Evolutionary conservation across 2,329 filamentous ascomycete genomes (phyloP), one percentile per base, ranked within the genome.

Genomic region (Cladosporium sp.): DNA sequence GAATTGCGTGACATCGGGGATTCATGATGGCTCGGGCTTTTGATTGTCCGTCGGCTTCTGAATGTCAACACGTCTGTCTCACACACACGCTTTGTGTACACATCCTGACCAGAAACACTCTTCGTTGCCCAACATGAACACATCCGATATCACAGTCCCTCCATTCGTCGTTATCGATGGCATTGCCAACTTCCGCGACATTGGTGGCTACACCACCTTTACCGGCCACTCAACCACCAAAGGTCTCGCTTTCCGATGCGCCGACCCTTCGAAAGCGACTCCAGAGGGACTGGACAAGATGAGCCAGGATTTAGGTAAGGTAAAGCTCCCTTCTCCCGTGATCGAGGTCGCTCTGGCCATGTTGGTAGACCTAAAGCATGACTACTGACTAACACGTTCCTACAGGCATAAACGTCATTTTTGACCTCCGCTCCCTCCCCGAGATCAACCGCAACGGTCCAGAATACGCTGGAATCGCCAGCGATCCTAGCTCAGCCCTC

Each of bases 101-200:
- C 7, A 43, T 43, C 36, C 28, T 13, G n/a, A 32, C 25, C 51
- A 54, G 26, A 32, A 54, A 21, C 26, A 21, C 51, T 23, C 2
- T 18, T 32, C 28, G 10, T n/a, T 18, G 43, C 60, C 63, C 25
- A 39, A 14, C 25, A 70, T 69, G 68, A 18, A 63, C 36, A 53
- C 62, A 39, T 13, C 39, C 36, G 21, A 54, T 25, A 58, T 70
- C 8, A 70, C 68, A 18, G 71, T 70, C 8, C 75, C 77, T 7
- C 73, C 79, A 18, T 79, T 76, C 70, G 64, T 76, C 36, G 66
- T 72, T 62, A 79, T 89, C 36, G 78, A 82, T 2, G 88, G 88
- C 23, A 81, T 91, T 39, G 81, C 81, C 67, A 92, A 92, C 77
- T 88, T 92, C 74, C 84, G 90, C 63, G 88, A 91, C 73, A 79